Base-by-base conservation (phyloP, 345 rosid genomes). In the Ailanthus altissimus region DNA sequence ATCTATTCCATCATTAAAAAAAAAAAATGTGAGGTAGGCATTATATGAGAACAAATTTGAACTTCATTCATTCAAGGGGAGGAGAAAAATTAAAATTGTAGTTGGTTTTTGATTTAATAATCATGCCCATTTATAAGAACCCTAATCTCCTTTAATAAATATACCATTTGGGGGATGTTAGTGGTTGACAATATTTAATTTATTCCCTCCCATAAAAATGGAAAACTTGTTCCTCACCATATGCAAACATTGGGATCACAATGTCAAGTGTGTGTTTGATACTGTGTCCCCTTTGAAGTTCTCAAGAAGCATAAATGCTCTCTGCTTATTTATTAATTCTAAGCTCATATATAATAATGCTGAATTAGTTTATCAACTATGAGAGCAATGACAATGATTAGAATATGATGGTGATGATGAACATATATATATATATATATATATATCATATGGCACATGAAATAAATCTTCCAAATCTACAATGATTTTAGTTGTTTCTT, bases 341-440 rank as follows among this genome's bases (percentile, higher is more conserved):
- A 10, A 9, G 13, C 32, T 23, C 10, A 13, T 10, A 25, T 10
- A 25, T 0, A 25, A 11, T 11, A 58, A 14, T 57, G 59, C 59
- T 56, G 36, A 40, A 12, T 71, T 5, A 40, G 54, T 45, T 67
- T 54, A 67, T 67, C 13, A 51, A 50, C 51, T 5, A 70, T 21
- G 51, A 72, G 40, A 40, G 28, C 13, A 71, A 54, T 38, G 8
- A 46, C 56, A 75, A 67, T 66, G 72, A 74, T 77, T 78, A 78
- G 79, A 1, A 13, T 68, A 77, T 49, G 56, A 57, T 47, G 26
- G 20, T 32, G 14, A n/a, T 4, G 12, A 7, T n/a, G n/a, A n/a
- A n/a, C n/a, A n/a, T n/a, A n/a, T n/a, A n/a, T n/a, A n/a, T n/a
- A n/a, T n/a, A n/a, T n/a, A n/a, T n/a, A n/a, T n/a, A 59, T 59